A percentile compares a stretch with the other conserved stretches of the same genome.
Evolutionary conservation across 345 rosid genomes (phyloP).

Genomic region (Durio zibethinus): DNA sequence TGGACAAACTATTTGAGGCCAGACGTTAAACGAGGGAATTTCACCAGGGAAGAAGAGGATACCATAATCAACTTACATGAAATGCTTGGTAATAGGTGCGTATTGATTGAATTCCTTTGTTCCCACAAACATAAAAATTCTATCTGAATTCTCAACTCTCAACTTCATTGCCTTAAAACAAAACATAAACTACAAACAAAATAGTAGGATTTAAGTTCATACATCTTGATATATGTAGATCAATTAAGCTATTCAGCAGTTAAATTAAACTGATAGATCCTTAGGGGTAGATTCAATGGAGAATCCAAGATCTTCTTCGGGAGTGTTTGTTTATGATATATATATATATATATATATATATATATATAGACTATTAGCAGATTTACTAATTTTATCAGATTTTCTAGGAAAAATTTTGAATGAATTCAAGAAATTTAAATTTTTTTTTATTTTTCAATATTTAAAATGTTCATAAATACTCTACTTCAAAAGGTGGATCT

Average conservation of each 20-base stretch:
- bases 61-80: constrained; percentile 61
- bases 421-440: no score
- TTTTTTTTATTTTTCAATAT: no score
- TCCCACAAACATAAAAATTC: not conserved
- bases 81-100: constrained; percentile 58
- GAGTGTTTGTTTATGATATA: no score
- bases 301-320: no score
- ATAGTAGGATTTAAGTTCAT: not conserved
- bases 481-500: no score
- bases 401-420: no score
- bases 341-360: no score
- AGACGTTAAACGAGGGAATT: constrained; percentile 79
- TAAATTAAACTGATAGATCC: not conserved
- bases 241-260: not conserved
- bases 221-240: not conserved
- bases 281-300: no score
- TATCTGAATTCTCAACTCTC: not conserved
- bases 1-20: constrained; percentile 82
- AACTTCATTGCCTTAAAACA: not conserved
- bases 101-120: not conserved
- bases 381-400: no score
- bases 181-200: not conserved
- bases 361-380: no score
- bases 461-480: no score
- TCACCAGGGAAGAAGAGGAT: constrained; percentile 66